phyloP scores from a whole-genome alignment of 768 basidiomycete species.

The Termitomyces sp. region DNA sequence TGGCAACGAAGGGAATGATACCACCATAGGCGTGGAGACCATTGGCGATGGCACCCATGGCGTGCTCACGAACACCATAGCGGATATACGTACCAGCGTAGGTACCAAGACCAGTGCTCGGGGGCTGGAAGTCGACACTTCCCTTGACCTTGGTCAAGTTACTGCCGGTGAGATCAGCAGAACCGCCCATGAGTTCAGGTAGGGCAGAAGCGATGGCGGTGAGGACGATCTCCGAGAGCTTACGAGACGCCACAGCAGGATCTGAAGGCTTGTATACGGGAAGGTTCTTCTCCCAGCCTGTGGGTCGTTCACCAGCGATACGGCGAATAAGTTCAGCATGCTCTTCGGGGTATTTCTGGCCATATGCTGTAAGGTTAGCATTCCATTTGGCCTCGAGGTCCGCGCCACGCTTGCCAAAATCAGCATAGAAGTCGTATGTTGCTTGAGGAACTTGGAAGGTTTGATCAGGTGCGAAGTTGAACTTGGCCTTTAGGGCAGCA shows the following conservation, averaged over 20 bases:
- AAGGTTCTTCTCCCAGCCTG: constrained; percentile 80
- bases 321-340: constrained; percentile 84
- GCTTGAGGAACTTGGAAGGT: constrained; percentile 74
- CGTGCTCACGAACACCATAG: constrained; percentile 97
- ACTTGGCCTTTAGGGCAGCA: constrained; percentile 73
- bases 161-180: constrained; percentile 88
- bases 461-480: constrained; percentile 73
- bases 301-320: constrained; percentile 75
- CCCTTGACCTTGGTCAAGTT: constrained; percentile 87
- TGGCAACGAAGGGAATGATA: constrained; percentile 86
- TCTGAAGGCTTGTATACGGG: constrained; percentile 84
- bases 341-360: constrained; percentile 75
- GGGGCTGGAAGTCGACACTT: constrained; percentile 88
- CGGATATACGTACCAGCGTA: constrained; percentile 90
- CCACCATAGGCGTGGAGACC: constrained; percentile 87
- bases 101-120: constrained; percentile 74
- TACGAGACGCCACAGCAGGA: constrained; percentile 84
- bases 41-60: constrained; percentile 94
- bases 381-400: constrained; percentile 74
- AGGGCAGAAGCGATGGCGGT: constrained; percentile 66
- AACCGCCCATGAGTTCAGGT: constrained; percentile 86
- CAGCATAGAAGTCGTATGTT: constrained; percentile 63
- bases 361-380: constrained; percentile 59
- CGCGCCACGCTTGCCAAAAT: constrained; percentile 67
- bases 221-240: constrained; percentile 87